Percentiles rank a stretch among this genome's conserved stretches.
These are phyloP conservation scores for Amaranthus tricolor DNA, from an alignment of 179 eudicot genomes.

Conservation along the genomic window DNA sequence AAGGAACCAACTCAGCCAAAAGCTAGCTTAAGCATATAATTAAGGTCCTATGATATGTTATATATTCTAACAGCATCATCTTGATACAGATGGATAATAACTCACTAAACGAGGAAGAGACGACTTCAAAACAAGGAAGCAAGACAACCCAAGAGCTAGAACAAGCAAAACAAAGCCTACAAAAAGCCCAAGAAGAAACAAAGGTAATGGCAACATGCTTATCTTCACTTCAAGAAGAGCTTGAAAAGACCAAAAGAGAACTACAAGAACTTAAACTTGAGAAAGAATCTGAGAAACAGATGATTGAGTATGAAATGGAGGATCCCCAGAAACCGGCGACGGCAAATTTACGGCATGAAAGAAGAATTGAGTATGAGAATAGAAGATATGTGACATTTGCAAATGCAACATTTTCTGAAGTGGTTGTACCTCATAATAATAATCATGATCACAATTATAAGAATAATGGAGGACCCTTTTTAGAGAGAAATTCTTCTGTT, in stretches of 20 bases:
- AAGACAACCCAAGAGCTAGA: slow-evolving; percentile 45
- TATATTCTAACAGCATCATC: too few relatives aligned
- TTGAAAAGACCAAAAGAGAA: slow-evolving; percentile 63
- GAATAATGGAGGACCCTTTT: slow-evolving; percentile 30
- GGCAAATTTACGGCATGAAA: slow-evolving; percentile 9
- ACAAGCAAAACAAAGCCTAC: slow-evolving; percentile 62
- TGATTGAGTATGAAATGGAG: slow-evolving; percentile 39
- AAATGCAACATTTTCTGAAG: slow-evolving; percentile 42
- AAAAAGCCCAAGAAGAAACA: slow-evolving; percentile 61
- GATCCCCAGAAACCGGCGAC: slow-evolving; percentile 27
- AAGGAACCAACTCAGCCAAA: too few relatives aligned
- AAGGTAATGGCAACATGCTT: slow-evolving; percentile 54
- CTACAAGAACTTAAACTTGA: slow-evolving; percentile 55
- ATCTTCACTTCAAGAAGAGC: slow-evolving; percentile 60
- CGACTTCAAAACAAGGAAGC: slow-evolving; percentile 19
- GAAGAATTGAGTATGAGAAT: slow-evolving; percentile 47
- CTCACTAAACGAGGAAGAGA: slow-evolving; percentile 25
- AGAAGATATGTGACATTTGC: slow-evolving; percentile 74
- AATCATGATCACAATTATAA: background rate
- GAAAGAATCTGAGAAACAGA: slow-evolving; percentile 37
- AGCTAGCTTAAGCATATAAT: too few relatives aligned
- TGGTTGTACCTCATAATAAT: slow-evolving; percentile 20
- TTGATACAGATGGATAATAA: slow-evolving; percentile 17
- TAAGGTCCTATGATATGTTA: background rate
- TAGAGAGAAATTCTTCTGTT: slow-evolving; percentile 71